These are phyloP conservation scores for Kurtzmaniella fragi DNA, from an alignment of 805 yeast genomes.

Conservation along the genomic window DNA sequence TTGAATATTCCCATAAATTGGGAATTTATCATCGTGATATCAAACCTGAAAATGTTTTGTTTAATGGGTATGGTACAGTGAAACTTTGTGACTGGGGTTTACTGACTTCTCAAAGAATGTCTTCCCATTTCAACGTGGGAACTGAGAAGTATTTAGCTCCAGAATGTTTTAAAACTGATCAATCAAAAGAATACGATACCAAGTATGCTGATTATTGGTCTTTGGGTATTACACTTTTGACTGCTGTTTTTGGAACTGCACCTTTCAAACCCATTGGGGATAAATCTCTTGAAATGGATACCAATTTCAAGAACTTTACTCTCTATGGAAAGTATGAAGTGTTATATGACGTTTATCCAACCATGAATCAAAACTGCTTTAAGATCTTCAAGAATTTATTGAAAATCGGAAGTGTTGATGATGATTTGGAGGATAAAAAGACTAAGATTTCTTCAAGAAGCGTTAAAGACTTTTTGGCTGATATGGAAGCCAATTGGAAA, in stretches of 20 bases:
- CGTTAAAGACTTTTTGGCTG: constrained; percentile 27
- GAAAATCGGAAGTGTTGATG: constrained; percentile 31
- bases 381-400: constrained; percentile 37
- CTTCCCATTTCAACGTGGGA: constrained; percentile 41
- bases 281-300: constrained; percentile 24
- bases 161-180: constrained; percentile 30
- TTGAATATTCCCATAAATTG: constrained; percentile 49
- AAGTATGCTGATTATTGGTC: constrained; percentile 52
- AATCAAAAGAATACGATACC: constrained; percentile 29
- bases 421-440: constrained; percentile 17
- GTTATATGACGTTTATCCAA: constrained; percentile 46
- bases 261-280: constrained; percentile 40
- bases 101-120: constrained; percentile 36
- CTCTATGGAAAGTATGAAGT: constrained; percentile 32
- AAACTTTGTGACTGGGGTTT: constrained; percentile 76
- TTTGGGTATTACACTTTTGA: constrained; percentile 46
- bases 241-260: constrained; percentile 46
- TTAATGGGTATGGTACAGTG: constrained; percentile 46
- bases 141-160: constrained; percentile 62
- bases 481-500: constrained; percentile 23
- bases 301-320: constrained; percentile 40
- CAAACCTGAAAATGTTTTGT: constrained; percentile 66
- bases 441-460: constrained; percentile 26
- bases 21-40: constrained; percentile 68
- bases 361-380: constrained; percentile 39